Base-by-base conservation (phyloP, 257 asterid genomes). In the Penstemon eatonii region DNA sequence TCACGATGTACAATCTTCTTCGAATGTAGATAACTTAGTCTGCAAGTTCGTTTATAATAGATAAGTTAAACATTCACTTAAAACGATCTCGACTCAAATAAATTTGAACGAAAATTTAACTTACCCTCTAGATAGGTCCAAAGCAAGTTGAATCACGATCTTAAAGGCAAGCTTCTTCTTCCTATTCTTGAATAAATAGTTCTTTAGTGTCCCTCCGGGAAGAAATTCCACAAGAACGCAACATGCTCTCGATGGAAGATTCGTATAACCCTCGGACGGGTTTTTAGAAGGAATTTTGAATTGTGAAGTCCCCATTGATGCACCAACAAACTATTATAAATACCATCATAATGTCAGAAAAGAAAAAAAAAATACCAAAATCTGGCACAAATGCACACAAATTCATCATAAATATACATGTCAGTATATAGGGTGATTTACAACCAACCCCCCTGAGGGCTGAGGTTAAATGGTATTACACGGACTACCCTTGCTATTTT, bases 301-400 rank as follows among this genome's bases (percentile, higher is more conserved):
- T 56, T 92, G 87, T 2, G 97, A 86, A 11, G 98, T 92, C 60
- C 97, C 98, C 98, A 92, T 92, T 41, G 97, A 92, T 68, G 98
- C 98, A 60, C 97, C 97, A 36, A 92, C 77, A 72, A 92, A 92
- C 97, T 90, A 67, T 76, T 46, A 68, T 15, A 65, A 67, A 11
- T 37, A 71, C 10, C 11, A 4, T 42, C 40, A 9, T 7, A 2
- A 12, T 15, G 7, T 18, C 8, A 6, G 46, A 63, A 70, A 55
- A 65, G 19, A 37, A 65, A 54, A 53, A n/a, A 0, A 25, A 1
- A 25, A 25, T 2, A 1, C 33, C 2, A 2, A 25, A 25, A 25
- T 1, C 33, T 25, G 33, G 33, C 33, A 25, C 33, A 25, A 25
- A 25, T 25, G 33, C 33, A 25, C 33, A 25, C 2, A 25, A 25